Base-by-base conservation (phyloP, 345 rosid species). In the Physaria fendleri region DNA sequence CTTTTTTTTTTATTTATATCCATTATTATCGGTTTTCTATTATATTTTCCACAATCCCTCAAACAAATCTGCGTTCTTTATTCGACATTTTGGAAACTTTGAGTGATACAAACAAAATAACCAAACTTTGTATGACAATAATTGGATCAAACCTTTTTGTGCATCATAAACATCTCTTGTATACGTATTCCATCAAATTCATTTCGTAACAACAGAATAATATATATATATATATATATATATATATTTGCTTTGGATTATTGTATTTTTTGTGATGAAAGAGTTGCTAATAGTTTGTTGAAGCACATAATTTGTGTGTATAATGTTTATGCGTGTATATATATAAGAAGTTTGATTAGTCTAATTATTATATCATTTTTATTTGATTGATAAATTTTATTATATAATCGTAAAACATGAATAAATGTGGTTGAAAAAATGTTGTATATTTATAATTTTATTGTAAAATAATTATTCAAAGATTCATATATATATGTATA, bases 241-340 rank as follows among this genome's bases (percentile, higher is more conserved):
- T 24, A 30, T 33, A 20, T 22, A 22, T 22, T 22, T 22, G 2
- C 1, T 9, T 29, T 29, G n/a, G n/a, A 7, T 7, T 29, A 8
- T 28, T 8, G 24, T 22, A 4, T 42, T 50, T 8, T 53, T 42
- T 43, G 39, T 34, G 48, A 35, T 34, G 42, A n/a, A 25, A 42
- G 42, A 27, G 47, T 68, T 44, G 62, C 25, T 60, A 11, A 60
- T 27, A 60, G 15, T 46, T 45, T 60, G 67, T 53, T 68, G 67
- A 53, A 53, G n/a, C 67, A 68, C 50, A 53, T 44, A 45, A 20
- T 25, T 16, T 37, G 44, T 44, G 67, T 68, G 62, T 24, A 13
- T 43, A 68, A 15, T 35, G 8, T 5, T 5, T 11, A 37, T 52
- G 49, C 48, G 61, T 68, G 56, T 29, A 25, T 68, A 52, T n/a